Evolutionary conservation across 1,284 basidiomycete genomes (phyloP).

Genomic region (Boletus subluridellus): DNA sequence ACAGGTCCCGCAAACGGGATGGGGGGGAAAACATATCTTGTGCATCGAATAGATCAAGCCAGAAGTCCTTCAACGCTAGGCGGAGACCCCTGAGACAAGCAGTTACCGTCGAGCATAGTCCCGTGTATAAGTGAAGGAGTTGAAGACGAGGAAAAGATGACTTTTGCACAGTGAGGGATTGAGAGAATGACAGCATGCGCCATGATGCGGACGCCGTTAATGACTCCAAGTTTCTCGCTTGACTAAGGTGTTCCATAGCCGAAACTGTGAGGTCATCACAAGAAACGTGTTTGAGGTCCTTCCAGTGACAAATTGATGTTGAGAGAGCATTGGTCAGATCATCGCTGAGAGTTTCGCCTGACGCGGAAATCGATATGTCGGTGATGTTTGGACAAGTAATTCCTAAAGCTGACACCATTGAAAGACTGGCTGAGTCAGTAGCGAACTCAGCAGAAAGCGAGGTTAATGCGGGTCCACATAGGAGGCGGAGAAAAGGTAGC

Average conservation of each 20-base stretch:
- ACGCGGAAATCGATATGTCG: conserved; percentile 20
- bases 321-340: conserved; percentile 19
- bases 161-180: background rate
- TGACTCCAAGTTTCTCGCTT: conserved; percentile 13
- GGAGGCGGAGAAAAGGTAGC: conserved; percentile 25
- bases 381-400: conserved; percentile 23
- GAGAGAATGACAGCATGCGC: conserved; percentile 11
- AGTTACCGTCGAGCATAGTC: conserved; percentile 9
- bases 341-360: conserved; percentile 6
- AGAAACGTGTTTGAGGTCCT: conserved; percentile 18
- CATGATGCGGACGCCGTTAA: conserved; percentile 16
- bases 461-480: conserved; percentile 26
- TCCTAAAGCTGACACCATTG: conserved; percentile 17
- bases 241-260: conserved; percentile 23
- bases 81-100: conserved; percentile 11
- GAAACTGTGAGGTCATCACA: conserved; percentile 23
- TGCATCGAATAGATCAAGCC: conserved; percentile 22
- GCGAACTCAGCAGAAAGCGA: conserved; percentile 24
- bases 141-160: conserved; percentile 11
- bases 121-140: conserved; percentile 23
- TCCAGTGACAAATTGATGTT: conserved; percentile 21
- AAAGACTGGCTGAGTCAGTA: conserved; percentile 17
- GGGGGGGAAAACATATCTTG: conserved; percentile 12
- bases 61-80: conserved; percentile 19
- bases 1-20: conserved; percentile 12